Base-by-base conservation (phyloP, 257 asterid genomes). In the Lithospermum erythrorhizon region DNA sequence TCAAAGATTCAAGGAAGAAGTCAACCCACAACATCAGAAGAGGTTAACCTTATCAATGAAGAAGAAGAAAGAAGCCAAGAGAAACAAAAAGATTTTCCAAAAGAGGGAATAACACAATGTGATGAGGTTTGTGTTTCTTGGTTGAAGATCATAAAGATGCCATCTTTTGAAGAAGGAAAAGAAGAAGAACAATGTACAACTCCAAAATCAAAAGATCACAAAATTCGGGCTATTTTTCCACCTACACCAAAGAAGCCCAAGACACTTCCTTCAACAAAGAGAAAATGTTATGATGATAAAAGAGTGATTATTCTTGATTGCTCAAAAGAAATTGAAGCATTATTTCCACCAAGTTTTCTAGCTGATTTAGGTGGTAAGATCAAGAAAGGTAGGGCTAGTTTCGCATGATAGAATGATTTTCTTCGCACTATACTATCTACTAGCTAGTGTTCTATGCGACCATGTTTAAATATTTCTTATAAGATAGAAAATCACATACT, bases 181-280 rank as follows among this genome's bases (percentile, higher is more conserved):
- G 65, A 63, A 16, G 79, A 61, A 4, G 67, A 55, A 0, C 71
- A 68, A 64, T 78, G 80, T 71, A 73, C 51, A 23, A 83, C 94
- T 27, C 94, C 95, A 21, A 81, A 66, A 37, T 69, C 80, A 51
- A 63, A n/a, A 57, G 87, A 76, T 25, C 65, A 61, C 2, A 61
- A 54, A 20, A 58, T 55, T 27, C 65, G 65, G 23, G 60, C 6
- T 54, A 75, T 71, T 65, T 83, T 77, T 62, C 96, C 96, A 5
- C 75, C 83, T 2, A 78, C 90, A 52, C 94, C 96, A 21, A 77
- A 79, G 64, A 87, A 87, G 67, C 84, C 89, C 18, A 84, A 81
- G 65, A 32, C 88, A 18, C 54, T 64, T 19, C 79, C 83, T 16
- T 59, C 72, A 15, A 59, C 45, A 17, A 82, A 77, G 71, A 59